phyloP scores from a whole-genome alignment of 2,329 filamentous ascomycete species.

The Thelonectria olida region DNA sequence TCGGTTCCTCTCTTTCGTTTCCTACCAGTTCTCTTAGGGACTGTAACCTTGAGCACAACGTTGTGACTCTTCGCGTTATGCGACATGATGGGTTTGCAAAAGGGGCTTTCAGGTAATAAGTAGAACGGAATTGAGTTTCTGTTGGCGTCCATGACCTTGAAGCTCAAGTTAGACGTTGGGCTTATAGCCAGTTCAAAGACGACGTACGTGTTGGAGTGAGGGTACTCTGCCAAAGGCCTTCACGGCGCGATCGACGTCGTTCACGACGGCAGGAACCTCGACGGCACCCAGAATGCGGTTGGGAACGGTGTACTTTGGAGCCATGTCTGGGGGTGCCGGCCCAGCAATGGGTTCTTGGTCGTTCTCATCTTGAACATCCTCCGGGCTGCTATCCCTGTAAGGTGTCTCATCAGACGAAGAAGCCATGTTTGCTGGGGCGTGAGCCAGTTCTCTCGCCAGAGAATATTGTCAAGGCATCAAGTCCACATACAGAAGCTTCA shows the following conservation, averaged over 20 bases:
- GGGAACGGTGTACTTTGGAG: conserved; percentile 49
- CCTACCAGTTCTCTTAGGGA: conserved; percentile 86
- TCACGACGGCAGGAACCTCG: conserved; percentile 54
- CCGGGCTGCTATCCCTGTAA: conserved; percentile 29
- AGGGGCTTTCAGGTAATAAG: conserved; percentile 80
- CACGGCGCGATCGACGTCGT: conserved; percentile 54
- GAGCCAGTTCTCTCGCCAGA: not conserved
- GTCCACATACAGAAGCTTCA: not conserved
- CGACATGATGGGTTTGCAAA: conserved; percentile 81
- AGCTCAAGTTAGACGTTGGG: not conserved
- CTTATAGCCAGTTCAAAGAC: not conserved
- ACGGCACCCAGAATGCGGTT: conserved; percentile 50
- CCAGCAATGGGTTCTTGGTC: not conserved
- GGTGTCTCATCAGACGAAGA: conserved; percentile 29
- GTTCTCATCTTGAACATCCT: conserved; percentile 25
- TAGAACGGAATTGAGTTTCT: conserved; percentile 72
- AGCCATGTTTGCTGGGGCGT: not conserved
- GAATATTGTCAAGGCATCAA: not conserved
- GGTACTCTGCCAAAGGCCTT: conserved; percentile 53
- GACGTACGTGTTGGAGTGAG: conserved; percentile 50
- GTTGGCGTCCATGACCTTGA: conserved; percentile 58
- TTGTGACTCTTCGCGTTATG: conserved; percentile 82
- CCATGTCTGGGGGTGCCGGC: conserved; percentile 29
- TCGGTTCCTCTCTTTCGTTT: conserved; percentile 84
- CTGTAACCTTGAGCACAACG: conserved; percentile 83